Conservation (phyloP, 2,329 filamentous ascomycete genomes). For the Alternaria angustiovoidea region DNA sequence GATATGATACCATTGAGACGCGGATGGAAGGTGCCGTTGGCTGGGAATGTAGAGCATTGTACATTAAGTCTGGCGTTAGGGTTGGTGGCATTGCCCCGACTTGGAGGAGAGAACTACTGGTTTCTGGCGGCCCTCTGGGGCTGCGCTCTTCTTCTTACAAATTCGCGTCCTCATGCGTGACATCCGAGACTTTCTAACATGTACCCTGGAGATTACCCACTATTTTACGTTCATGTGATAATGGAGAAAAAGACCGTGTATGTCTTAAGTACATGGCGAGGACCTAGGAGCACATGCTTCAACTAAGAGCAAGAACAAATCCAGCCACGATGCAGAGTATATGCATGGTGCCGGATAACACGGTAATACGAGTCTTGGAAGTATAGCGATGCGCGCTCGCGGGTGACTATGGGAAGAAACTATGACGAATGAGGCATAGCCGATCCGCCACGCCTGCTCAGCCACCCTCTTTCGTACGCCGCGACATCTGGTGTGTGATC, state of each 20-base stretch:
- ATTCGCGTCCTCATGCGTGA: neutral
- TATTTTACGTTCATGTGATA: neutral
- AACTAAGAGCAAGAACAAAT: neutral
- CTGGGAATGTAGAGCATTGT: slow-evolving; percentile 29
- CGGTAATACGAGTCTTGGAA: slow-evolving; percentile 2
- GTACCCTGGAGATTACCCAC: neutral
- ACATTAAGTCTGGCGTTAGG: slow-evolving; percentile 33
- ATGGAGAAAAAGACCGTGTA: neutral
- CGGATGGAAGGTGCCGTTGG: slow-evolving; percentile 7
- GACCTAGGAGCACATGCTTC: neutral
- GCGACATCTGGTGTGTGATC: slow-evolving; percentile 20
- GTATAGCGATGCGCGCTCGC: slow-evolving; percentile 1
- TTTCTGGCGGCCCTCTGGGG: slow-evolving; percentile 12
- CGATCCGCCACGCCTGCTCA: slow-evolving; percentile 15
- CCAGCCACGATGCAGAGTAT: neutral
- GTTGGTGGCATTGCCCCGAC: slow-evolving; percentile 13
- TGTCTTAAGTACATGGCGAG: neutral
- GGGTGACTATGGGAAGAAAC: neutral
- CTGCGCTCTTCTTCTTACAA: slow-evolving; percentile 15
- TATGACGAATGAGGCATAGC: slow-evolving; percentile 7
- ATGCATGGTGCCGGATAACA: slow-evolving; percentile 7
- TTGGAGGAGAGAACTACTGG: slow-evolving; percentile 7
- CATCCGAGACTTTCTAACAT: slow-evolving; percentile 1
- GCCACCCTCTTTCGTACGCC: slow-evolving; percentile 19
- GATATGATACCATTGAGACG: slow-evolving; percentile 28